Base-by-base conservation (phyloP, 2,329 filamentous ascomycete genomes). In the Bertia moriformis region DNA sequence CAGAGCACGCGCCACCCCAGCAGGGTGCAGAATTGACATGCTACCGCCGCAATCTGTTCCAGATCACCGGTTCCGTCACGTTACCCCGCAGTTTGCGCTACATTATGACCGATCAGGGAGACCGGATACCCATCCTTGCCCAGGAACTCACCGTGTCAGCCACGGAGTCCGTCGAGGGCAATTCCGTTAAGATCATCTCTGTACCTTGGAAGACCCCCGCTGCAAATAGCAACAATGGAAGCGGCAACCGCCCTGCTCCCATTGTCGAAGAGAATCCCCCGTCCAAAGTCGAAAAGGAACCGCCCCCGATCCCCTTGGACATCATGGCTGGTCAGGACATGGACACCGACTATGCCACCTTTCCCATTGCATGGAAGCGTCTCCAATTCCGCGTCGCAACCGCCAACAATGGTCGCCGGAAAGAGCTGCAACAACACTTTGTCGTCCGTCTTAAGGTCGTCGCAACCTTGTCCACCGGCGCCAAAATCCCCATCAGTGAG, bases 391-490 rank as follows among this genome's bases (percentile, higher is more conserved):
- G 79, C 22, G 80, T 81, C 46, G 78, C 78, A 2, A 83, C 78
- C 2, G 78, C 78, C 22, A 83, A 83, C 53, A 83, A 83, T 50
- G 78, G 78, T 7, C 65, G 78, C 33, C 66, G 78, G 41, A 83
- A 82, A 55, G 78, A 82, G 49, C 60, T 83, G 30, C 78, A 83
- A 50, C 78, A 83, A 49, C 78, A 83, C 56, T 83, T 83, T 54
- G 65, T 79, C 4, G 71, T 83, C 33, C 67, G 72, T 18, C 60
- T 83, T 24, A 80, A 75, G 1, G 57, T 83, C 12, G 46, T 46
- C 12, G 51, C 46, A 2, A 51, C 51, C 17, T 18, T 35, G 15
- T 35, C 32, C 32, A 35, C 32, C 15, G 69, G 74, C 0, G 77
- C 67, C 4, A 73, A 74, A 4, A 62, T 66, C 4, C 53, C 52